Percentiles rank a stretch among this genome's conserved stretches.
phyloP scores from a whole-genome alignment of 108 stramenopile genomes.

The Skeletonema grethae region DNA sequence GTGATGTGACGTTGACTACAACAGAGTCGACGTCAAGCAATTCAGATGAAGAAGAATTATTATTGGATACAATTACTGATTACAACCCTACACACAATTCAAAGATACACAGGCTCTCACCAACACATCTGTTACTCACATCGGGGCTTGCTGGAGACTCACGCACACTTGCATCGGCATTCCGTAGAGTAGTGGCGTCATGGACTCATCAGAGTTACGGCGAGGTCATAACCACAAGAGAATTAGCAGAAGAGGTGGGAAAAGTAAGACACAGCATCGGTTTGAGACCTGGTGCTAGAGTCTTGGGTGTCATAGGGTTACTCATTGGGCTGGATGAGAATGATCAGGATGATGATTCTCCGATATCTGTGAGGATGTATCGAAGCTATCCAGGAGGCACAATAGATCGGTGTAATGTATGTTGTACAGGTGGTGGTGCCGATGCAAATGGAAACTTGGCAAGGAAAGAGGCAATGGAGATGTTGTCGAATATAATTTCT shows the following conservation, averaged over 20 bases:
- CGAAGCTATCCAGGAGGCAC: conserved; percentile 70
- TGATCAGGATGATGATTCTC: conserved; percentile 18
- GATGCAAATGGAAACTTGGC: conserved; percentile 34
- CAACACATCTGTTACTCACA: conserved; percentile 53
- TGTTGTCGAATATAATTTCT: conserved; percentile 17
- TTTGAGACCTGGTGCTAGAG: conserved; percentile 64
- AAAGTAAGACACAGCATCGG: conserved; percentile 65
- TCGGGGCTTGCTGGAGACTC: conserved; percentile 78
- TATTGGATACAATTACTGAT: background rate
- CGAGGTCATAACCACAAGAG: conserved; percentile 57
- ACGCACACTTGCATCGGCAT: conserved; percentile 54
- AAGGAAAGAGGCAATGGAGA: conserved; percentile 35
- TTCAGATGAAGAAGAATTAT: conserved; percentile 16
- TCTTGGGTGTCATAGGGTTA: conserved; percentile 75
- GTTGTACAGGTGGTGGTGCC: conserved; percentile 44
- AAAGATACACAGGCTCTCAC: conserved; percentile 36
- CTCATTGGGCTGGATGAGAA: conserved; percentile 62
- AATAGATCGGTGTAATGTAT: conserved; percentile 59
- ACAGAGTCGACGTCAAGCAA: background rate
- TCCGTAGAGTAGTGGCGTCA: conserved; percentile 52
- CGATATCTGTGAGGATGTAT: conserved; percentile 38
- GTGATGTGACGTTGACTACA: background rate
- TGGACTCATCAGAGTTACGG: conserved; percentile 51
- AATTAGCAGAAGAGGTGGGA: conserved; percentile 63
- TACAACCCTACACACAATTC: conserved; percentile 29